Base-by-base conservation (phyloP, 768 basidiomycete genomes). In the Auriculariales sp. region DNA sequence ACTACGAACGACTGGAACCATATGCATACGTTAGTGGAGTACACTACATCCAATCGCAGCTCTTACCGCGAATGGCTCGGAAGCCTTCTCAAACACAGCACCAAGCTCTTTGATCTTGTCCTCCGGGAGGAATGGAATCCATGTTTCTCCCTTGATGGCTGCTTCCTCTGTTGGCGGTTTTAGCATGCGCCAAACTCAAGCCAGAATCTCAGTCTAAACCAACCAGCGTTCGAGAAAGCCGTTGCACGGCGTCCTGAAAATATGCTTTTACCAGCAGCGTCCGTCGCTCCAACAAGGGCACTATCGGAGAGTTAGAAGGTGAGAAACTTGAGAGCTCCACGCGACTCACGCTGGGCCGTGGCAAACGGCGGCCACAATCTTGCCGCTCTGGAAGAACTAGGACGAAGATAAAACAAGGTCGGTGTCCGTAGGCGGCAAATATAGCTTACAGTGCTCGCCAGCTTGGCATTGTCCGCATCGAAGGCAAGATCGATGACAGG, bases 81-180 rank as follows among this genome's bases (percentile, higher is more conserved):
- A 25, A 0, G 77, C 74, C 62, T 78, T 81, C 52, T 72, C 71
- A 60, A 73, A 87, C 19, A 64, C 71, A 0, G 80, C 86, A n/a
- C 83, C 84, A 42, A 83, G 73, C 44, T 62, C 66, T 36, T 53
- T 63, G 60, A 86, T 75, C 62, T 73, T 74, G 61, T 73, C 70
- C 66, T 90, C 85, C 28, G 85, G 67, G 9, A 77, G 66, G 73
- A 87, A 88, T 0, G 84, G 84, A 32, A 88, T 56, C n/a, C 67
- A 68, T 71, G n/a, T n/a, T n/a, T 77, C 39, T 31, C 32, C 24
- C 47, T 44, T 44, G 14, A 12, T 10, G 7, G 35, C 35, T 7
- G 5, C 5, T 19, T 36, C 35, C 35, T 36, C 35, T 36, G 35
- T 7, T 5, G 7, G 5, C 7, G n/a, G 35, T 7, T 7, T 36